These are phyloP conservation scores for Odontarrhena argentea DNA, from an alignment of 345 rosid species.

Conservation along the genomic window DNA sequence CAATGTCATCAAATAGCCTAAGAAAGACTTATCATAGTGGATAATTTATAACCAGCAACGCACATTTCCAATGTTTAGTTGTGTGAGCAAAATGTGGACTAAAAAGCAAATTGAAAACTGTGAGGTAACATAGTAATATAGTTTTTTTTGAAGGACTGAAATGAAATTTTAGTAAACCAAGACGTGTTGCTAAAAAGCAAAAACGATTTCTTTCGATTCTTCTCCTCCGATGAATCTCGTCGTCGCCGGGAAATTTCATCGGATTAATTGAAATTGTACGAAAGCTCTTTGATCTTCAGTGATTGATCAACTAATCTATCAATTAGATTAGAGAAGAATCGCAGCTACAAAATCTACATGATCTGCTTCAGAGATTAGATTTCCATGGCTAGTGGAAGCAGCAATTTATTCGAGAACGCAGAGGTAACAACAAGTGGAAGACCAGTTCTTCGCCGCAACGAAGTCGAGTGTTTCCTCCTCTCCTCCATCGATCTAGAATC, in stretches of 20 bases:
- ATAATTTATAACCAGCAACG: no score
- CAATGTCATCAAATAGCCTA: no score
- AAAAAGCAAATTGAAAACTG: no score
- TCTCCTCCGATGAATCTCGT: conserved; percentile 7
- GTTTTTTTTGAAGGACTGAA: no score
- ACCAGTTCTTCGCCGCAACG: conserved; percentile 69
- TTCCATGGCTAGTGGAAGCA: conserved; percentile 43
- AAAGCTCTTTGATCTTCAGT: background rate
- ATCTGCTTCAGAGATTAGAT: conserved; percentile 19
- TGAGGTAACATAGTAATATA: no score
- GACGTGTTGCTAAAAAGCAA: no score
- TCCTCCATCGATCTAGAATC: conserved; percentile 76
- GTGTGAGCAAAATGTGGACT: no score
- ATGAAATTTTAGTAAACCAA: no score
- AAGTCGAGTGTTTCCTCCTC: conserved; percentile 75
- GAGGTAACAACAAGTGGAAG: conserved; percentile 77
- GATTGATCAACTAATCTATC: conserved; percentile 11
- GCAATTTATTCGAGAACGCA: conserved; percentile 42
- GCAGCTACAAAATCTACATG: conserved; percentile 7
- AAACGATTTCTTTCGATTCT: conserved; percentile 2
- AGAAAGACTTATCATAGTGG: no score
- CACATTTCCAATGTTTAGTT: no score
- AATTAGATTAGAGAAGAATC: background rate
- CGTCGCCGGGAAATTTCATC: conserved; percentile 13
- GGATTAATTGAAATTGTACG: background rate